Evolutionary conservation across 192 early-diverging fungal species (phyloP), one percentile per base, ranked within the genome.

Genomic region (Podila clonocystis): DNA sequence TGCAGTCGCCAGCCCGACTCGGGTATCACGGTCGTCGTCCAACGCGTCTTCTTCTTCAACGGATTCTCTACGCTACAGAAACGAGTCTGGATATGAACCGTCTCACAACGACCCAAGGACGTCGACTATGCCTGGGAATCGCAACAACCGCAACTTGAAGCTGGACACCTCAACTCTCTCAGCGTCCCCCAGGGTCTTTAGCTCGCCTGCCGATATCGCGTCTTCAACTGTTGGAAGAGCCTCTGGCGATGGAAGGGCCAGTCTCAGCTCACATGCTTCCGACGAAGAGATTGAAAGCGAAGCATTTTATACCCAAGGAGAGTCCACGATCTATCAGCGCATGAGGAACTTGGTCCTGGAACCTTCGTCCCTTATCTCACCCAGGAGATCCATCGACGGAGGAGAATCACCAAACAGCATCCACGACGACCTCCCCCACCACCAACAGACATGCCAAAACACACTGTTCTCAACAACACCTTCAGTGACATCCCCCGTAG

Each of bases 301-400:
- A 59, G 77, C 71, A 13, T 80, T 80, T 65, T 69, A 80, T 80
- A 80, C 77, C 77, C 77, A 80, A 59, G 77, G 77, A 48, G 70
- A 80, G 9, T 73, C 77, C 12, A 80, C 77, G 2, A 80, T 80
- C 33, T 80, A 73, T 48, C 77, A 80, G 26, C 63, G 70, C 19
- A 62, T 80, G 62, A 80, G 69, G 62, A 69, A 63, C 22, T 19
- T 80, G 55, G 48, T 49, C 20, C 62, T 80, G 20, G 77, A 80
- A 20, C 62, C 60, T 26, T 50, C 65, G 2, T 67, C 33, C 2
- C 49, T 58, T 28, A n/a, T 63, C 0, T 60, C 74, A 20, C 30
- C 60, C 13, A 68, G 62, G 26, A 38, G 66, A 3, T 64, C 66
- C 17, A 36, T 60, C 3, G 66, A 69, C n/a, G 67, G 66, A 57